A percentile compares a stretch with the other conserved stretches of the same genome.
phyloP scores from a whole-genome alignment of 129 eudicot genomes.

The Smallanthus sonchifolius region DNA sequence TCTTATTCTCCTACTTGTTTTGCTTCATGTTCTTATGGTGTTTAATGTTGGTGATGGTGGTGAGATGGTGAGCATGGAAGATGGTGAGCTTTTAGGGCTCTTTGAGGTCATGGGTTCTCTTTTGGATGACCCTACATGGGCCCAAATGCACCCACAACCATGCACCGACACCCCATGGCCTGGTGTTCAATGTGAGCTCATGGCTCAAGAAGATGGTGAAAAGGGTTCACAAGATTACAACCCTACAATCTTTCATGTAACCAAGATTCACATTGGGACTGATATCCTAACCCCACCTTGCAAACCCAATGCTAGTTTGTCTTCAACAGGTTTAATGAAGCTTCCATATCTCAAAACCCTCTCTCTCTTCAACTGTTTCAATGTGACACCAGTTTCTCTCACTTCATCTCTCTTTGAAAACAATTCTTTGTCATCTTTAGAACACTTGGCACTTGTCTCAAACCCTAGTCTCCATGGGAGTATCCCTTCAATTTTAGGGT shows the following conservation, averaged over 20 bases:
- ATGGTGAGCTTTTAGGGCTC: slow-evolving; percentile 56
- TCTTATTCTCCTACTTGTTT: slow-evolving; percentile 14
- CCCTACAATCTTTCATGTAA: slow-evolving; percentile 57
- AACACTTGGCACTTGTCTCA: slow-evolving; percentile 47
- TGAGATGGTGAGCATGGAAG: slow-evolving; percentile 47
- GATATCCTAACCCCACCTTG: slow-evolving; percentile 57
- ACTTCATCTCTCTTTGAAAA: slow-evolving; percentile 36
- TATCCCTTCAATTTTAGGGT: slow-evolving; percentile 48
- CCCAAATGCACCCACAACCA: slow-evolving; percentile 61
- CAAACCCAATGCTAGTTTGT: slow-evolving; percentile 42
- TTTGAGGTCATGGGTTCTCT: slow-evolving; percentile 70
- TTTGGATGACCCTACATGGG: slow-evolving; percentile 61
- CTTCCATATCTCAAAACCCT: slow-evolving; percentile 60
- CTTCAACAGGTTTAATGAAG: slow-evolving; percentile 34
- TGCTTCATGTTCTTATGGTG: slow-evolving; percentile 15
- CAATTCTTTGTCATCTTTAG: slow-evolving; percentile 41
- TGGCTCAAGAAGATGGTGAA: slow-evolving; percentile 37
- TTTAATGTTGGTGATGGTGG: slow-evolving; percentile 10
- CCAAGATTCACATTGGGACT: slow-evolving; percentile 61
- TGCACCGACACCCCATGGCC: slow-evolving; percentile 82
- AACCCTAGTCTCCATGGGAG: slow-evolving; percentile 52
- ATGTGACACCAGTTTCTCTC: slow-evolving; percentile 33
- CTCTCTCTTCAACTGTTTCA: slow-evolving; percentile 55
- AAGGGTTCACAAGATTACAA: slow-evolving; percentile 33
- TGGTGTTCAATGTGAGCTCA: slow-evolving; percentile 66